phyloP scores from a whole-genome alignment of 2,329 filamentous ascomycete species.

The Trichoderma harzianum region DNA sequence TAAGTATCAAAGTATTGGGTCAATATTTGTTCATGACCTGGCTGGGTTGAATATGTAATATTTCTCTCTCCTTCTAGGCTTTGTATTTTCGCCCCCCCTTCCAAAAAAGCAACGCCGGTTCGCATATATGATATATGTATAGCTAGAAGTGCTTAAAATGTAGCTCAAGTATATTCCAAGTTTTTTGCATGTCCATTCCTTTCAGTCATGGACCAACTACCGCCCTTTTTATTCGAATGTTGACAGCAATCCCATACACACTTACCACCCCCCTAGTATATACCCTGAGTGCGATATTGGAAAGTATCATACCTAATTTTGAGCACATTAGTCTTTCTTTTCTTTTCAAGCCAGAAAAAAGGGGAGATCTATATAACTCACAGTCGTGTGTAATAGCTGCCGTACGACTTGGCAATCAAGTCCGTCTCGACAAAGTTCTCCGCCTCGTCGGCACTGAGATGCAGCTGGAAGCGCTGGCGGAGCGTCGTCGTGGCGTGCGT shows the following conservation, averaged over 20 bases:
- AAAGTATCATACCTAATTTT: constrained; percentile 70
- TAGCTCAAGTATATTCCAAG: neutral
- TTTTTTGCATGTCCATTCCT: neutral
- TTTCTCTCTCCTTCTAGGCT: neutral
- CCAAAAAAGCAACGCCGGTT: neutral
- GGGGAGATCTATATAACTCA: constrained; percentile 44
- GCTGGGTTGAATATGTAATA: neutral
- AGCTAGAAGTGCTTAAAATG: neutral
- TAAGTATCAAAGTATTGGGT: no score
- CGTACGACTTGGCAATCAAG: constrained; percentile 74
- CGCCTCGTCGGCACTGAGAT: constrained; percentile 78
- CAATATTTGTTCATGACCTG: neutral
- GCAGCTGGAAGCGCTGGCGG: constrained; percentile 73
- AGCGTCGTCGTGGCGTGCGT: constrained; percentile 65
- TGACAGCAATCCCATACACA: neutral
- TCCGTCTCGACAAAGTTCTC: constrained; percentile 78
- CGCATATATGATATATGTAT: neutral
- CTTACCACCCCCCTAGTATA: constrained; percentile 55
- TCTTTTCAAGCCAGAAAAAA: neutral
- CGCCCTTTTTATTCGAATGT: neutral
- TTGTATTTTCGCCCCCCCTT: neutral
- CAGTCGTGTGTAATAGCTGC: constrained; percentile 84
- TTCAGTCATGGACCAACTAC: neutral
- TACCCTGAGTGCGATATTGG: constrained; percentile 83
- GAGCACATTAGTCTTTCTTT: neutral